Evolutionary conservation across 331 rosid genomes (phyloP).

Genomic region (Telfairia occidentalis): DNA sequence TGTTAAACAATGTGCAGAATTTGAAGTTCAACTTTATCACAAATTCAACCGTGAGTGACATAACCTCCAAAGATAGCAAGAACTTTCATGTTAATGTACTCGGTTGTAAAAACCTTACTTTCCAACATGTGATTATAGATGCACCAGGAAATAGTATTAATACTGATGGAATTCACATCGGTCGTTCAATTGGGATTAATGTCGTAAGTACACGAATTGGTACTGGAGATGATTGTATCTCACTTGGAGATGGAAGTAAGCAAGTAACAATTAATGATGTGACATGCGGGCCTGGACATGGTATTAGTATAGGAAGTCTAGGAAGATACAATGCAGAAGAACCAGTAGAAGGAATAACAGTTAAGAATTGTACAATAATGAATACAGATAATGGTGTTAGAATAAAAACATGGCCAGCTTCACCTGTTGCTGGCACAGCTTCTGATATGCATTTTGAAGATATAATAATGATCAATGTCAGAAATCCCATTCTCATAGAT

Average conservation of each 20-base stretch:
- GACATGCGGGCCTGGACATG: no score
- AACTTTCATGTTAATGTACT: background rate
- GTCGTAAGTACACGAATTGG: no score
- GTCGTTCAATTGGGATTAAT: no score
- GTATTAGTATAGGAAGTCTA: background rate
- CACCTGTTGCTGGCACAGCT: no score
- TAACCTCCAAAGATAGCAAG: background rate
- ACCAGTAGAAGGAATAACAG: background rate
- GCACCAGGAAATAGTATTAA: background rate
- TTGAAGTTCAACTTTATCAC: background rate
- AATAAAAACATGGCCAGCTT: background rate
- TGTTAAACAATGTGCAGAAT: no score
- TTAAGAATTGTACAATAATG: background rate
- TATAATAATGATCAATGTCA: no score
- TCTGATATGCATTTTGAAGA: no score
- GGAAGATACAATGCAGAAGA: background rate
- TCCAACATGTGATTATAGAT: no score
- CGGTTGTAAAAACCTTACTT: background rate
- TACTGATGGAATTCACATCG: no score
- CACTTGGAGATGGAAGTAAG: no score
- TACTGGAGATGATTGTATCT: no score
- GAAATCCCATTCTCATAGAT: constrained; percentile 10
- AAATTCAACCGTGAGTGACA: background rate
- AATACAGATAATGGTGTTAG: background rate
- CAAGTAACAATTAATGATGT: no score